Conservation (phyloP, 129 eudicot species). For the Oenanthe sinensis region DNA sequence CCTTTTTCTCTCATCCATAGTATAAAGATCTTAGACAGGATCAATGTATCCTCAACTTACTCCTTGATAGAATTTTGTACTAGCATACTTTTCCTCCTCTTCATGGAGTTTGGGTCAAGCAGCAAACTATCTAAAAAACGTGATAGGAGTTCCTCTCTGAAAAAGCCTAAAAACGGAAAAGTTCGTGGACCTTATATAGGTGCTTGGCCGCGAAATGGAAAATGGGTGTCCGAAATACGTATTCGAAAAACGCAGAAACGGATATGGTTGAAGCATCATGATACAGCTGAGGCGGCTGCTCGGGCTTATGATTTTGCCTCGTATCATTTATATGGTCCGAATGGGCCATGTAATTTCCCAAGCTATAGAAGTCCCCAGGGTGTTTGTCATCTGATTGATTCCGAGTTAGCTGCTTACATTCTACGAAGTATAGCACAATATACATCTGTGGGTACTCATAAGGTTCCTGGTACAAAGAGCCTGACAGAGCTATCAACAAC, state of each 20-base stretch:
- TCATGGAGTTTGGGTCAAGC: not conserved
- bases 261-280: conserved; percentile 87
- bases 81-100: not conserved
- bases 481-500: not conserved
- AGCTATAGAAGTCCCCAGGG: not conserved
- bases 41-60: not conserved
- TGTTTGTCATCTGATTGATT: not conserved
- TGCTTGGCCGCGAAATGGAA: conserved; percentile 70
- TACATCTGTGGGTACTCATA: not conserved
- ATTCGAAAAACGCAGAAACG: conserved; percentile 74
- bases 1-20: not conserved
- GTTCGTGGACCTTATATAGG: not conserved
- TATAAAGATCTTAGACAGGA: not conserved
- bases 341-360: not conserved
- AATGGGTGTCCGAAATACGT: conserved; percentile 93
- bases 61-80: not conserved
- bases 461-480: not conserved
- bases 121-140: not conserved
- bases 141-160: not conserved
- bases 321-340: conserved; percentile 9
- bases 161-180: not conserved
- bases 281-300: conserved; percentile 83
- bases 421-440: not conserved
- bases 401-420: not conserved
- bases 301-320: conserved; percentile 92